Conservation (phyloP, 495 filamentous ascomycete genomes). For the Lasiosphaeris hirsuta region DNA sequence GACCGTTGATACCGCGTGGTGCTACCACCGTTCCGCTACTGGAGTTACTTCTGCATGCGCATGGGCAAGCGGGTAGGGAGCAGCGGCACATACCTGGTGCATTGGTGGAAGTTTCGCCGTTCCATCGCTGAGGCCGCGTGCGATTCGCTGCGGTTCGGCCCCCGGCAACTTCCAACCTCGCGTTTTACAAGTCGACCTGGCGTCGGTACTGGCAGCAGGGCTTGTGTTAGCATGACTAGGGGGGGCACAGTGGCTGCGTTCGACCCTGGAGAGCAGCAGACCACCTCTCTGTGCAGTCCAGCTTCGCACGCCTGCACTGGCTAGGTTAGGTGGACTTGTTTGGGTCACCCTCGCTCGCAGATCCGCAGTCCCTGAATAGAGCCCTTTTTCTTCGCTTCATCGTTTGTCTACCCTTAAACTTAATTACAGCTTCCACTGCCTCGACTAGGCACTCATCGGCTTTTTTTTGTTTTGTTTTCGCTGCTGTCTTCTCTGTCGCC, state of each 20-base stretch:
- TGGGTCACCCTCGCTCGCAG: background rate
- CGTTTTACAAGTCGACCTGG: constrained; percentile 6
- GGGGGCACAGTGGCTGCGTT: background rate
- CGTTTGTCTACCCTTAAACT: constrained; percentile 1
- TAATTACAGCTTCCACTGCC: background rate
- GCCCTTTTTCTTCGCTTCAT: constrained; percentile 5
- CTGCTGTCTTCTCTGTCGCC: constrained; percentile 15
- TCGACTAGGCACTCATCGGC: background rate
- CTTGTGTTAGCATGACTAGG: constrained; percentile 10
- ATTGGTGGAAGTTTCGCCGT: background rate
- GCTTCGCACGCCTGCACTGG: background rate
- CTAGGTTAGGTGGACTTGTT: background rate
- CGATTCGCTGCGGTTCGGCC: constrained; percentile 2
- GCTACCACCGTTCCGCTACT: no score
- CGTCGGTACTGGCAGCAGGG: constrained; percentile 10
- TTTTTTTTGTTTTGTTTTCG: background rate
- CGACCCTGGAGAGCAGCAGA: constrained; percentile 14
- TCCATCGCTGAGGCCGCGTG: background rate
- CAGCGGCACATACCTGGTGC: no score
- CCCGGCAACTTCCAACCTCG: constrained; percentile 11
- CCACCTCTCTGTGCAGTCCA: no score
- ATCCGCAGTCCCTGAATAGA: constrained; percentile 16
- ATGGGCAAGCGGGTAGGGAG: no score
- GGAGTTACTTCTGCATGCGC: no score
- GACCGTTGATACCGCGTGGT: no score